Evolutionary conservation across 441 rosid genomes (phyloP).

Genomic region (Jatropha multifida): DNA sequence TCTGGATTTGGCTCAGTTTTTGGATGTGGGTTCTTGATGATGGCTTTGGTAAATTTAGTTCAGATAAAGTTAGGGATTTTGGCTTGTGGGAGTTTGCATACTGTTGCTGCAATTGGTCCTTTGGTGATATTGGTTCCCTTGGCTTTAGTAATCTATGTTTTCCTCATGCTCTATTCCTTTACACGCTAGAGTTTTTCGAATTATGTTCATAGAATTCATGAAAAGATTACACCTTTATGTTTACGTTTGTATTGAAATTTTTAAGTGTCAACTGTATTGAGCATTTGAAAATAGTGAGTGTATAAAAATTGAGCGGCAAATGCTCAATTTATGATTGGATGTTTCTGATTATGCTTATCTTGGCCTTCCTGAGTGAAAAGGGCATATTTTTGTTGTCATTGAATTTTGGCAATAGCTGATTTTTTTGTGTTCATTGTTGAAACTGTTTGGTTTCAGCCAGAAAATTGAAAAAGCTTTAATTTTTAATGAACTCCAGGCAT

Average conservation of each 20-base stretch:
- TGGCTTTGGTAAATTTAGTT: slow-evolving; percentile 74
- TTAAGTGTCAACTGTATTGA: not conserved
- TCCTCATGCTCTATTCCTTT: slow-evolving; percentile 62
- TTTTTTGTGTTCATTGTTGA: not conserved
- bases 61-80: slow-evolving; percentile 78
- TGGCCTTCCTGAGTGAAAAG: not conserved
- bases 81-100: slow-evolving; percentile 51
- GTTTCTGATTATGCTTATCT: not conserved
- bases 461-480: not conserved
- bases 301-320: not conserved
- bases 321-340: not conserved
- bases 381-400: not conserved
- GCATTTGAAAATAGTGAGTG: not conserved
- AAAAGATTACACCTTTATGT: not conserved
- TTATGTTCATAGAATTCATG: not conserved
- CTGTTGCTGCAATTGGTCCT: slow-evolving; percentile 64
- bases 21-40: slow-evolving; percentile 76
- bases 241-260: not conserved
- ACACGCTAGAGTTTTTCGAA: slow-evolving; percentile 28
- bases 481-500: not conserved
- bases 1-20: slow-evolving; percentile 70
- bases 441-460: not conserved
- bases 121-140: slow-evolving; percentile 65
- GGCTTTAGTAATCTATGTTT: slow-evolving; percentile 53
- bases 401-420: not conserved